A percentile compares a stretch with the other conserved stretches of the same genome.
Evolutionary conservation across 1,139 yeast genomes (phyloP).

Genomic region (Geotrichum aggregatum): DNA sequence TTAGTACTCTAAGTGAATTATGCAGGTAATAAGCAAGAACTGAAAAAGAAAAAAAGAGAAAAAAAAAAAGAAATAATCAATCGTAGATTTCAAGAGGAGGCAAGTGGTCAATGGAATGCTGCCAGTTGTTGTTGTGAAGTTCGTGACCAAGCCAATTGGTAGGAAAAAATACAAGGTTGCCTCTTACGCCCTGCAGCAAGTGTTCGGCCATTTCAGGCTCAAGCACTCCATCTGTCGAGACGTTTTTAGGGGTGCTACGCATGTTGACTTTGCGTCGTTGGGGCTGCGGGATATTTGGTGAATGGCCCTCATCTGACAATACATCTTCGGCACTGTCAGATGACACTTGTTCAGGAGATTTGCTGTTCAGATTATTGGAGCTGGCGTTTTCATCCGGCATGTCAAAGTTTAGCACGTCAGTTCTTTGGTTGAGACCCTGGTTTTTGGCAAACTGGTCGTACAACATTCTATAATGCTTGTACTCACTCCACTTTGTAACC

Average conservation of each 20-base stretch:
- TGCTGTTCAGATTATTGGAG: background rate
- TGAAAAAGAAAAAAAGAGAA: constrained; percentile 1
- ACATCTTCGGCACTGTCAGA: background rate
- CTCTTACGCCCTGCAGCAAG: constrained; percentile 70
- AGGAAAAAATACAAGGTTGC: constrained; percentile 86
- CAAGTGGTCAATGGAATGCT: constrained; percentile 84
- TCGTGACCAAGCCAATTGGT: constrained; percentile 86
- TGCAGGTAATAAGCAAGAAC: background rate
- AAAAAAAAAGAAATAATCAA: constrained; percentile 34
- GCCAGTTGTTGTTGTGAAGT: constrained; percentile 85
- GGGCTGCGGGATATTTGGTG: background rate
- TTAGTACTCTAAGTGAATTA: background rate
- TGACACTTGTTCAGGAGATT: background rate
- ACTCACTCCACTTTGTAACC: constrained; percentile 85
- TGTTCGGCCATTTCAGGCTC: constrained; percentile 75
- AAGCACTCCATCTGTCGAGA: constrained; percentile 48
- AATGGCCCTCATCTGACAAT: background rate
- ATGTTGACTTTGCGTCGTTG: constrained; percentile 10
- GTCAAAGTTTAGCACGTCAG: constrained; percentile 16
- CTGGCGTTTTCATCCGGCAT: constrained; percentile 18
- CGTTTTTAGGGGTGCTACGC: constrained; percentile 14
- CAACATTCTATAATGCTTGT: constrained; percentile 54
- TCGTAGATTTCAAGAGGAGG: constrained; percentile 96
- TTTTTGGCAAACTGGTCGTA: constrained; percentile 37
- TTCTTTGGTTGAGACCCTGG: constrained; percentile 31